phyloP scores from a whole-genome alignment of 1,139 yeast genomes.

The Insectozyma bohioensis region DNA sequence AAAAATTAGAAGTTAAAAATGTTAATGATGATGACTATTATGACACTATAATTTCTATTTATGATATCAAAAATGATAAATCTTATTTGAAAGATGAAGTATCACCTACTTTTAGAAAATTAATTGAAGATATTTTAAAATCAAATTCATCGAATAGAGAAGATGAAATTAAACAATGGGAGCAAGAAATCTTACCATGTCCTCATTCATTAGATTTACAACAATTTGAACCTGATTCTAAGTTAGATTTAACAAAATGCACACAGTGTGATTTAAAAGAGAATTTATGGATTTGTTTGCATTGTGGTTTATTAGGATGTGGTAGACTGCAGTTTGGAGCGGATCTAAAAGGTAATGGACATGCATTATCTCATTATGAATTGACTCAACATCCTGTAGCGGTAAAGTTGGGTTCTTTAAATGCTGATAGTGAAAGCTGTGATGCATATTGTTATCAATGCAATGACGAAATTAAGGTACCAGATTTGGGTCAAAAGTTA shows the following conservation, averaged over 20 bases:
- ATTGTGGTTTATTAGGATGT: conserved; percentile 90
- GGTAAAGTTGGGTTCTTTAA: conserved; percentile 84
- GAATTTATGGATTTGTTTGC: conserved; percentile 86
- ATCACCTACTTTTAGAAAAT: conserved; percentile 21
- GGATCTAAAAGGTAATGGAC: conserved; percentile 88
- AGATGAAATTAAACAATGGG: conserved; percentile 89
- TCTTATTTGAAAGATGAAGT: conserved; percentile 20
- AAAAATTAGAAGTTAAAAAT: conserved; percentile 74
- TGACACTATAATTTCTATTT: conserved; percentile 47
- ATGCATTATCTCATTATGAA: conserved; percentile 73
- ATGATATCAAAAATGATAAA: conserved; percentile 36
- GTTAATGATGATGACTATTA: conserved; percentile 67
- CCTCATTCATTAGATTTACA: conserved; percentile 61
- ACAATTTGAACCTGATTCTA: conserved; percentile 31
- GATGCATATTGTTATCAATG: conserved; percentile 89
- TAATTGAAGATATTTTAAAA: conserved; percentile 51
- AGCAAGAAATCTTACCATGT: conserved; percentile 80
- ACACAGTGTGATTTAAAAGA: conserved; percentile 58
- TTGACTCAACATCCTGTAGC: conserved; percentile 71
- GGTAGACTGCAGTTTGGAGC: conserved; percentile 89
- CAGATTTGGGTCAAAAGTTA: conserved; percentile 51
- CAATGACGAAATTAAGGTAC: conserved; percentile 85
- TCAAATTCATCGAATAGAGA: conserved; percentile 67
- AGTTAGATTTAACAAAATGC: conserved; percentile 48
- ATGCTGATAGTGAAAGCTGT: conserved; percentile 54